phyloP scores from a whole-genome alignment of 495 filamentous ascomycete genomes.

The Xylaria scruposa region DNA sequence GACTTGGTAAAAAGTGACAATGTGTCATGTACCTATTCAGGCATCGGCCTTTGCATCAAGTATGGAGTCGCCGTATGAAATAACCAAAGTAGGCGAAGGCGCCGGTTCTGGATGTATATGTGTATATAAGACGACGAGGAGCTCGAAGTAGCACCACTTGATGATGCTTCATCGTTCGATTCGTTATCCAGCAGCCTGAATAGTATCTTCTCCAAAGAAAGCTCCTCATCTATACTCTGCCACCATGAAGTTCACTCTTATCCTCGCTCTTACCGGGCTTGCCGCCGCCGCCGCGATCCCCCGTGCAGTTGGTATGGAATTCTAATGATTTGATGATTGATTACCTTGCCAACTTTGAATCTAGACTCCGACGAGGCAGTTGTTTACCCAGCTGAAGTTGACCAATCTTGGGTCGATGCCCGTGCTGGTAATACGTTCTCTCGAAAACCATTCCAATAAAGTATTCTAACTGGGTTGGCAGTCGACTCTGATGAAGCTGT shows the following conservation, averaged over 20 bases:
- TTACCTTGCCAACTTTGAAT: not conserved
- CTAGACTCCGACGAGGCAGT: slow-evolving; percentile 8
- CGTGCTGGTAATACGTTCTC: not conserved
- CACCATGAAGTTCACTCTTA: slow-evolving; percentile 1
- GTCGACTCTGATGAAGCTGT: slow-evolving; percentile 5
- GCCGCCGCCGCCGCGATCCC: not conserved
- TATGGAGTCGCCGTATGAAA: not conserved
- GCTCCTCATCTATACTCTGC: not conserved
- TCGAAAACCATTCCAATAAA: not conserved
- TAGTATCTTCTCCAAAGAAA: not conserved
- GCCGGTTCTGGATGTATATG: not conserved
- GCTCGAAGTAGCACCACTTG: not conserved
- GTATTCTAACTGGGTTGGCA: not conserved
- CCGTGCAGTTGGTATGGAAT: not conserved
- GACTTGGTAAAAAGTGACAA: not conserved
- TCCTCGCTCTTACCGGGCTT: not conserved
- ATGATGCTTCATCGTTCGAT: not conserved
- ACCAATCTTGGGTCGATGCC: not conserved
- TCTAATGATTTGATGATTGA: not conserved
- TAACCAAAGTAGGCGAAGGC: not conserved
- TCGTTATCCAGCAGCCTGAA: not conserved
- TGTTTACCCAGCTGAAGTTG: slow-evolving; percentile 3
- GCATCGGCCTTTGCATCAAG: not conserved
- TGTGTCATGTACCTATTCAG: slow-evolving; percentile 1
- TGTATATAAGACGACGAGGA: slow-evolving; percentile 6